Percentiles rank a stretch among this genome's conserved stretches.
Conservation (phyloP, 352 stramenopile species). For the Thalassiosira livingstoniorum region DNA sequence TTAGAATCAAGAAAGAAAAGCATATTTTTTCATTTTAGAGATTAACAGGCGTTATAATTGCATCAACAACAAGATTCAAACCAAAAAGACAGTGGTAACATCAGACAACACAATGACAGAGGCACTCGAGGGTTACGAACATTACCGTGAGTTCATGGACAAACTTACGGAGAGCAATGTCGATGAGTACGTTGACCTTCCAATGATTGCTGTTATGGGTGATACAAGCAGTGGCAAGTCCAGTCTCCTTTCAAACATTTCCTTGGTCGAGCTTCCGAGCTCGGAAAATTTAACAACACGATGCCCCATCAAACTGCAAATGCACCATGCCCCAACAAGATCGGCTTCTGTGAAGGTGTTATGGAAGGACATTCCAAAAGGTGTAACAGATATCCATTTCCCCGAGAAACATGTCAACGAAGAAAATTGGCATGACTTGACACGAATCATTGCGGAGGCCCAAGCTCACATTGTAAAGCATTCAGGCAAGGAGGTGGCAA, state of each 20-base stretch:
- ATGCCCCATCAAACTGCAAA: slow-evolving; percentile 88
- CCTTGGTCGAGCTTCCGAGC: slow-evolving; percentile 88
- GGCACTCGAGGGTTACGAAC: slow-evolving; percentile 47
- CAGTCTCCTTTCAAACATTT: slow-evolving; percentile 88
- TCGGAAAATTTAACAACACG: slow-evolving; percentile 88
- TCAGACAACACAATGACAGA: too few relatives aligned
- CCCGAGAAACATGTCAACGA: slow-evolving; percentile 36
- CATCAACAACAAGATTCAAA: too few relatives aligned
- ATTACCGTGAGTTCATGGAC: slow-evolving; percentile 62
- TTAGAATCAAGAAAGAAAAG: too few relatives aligned
- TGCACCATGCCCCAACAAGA: slow-evolving; percentile 73
- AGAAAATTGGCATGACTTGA: slow-evolving; percentile 68
- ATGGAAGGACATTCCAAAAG: slow-evolving; percentile 71
- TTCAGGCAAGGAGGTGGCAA: slow-evolving; percentile 87
- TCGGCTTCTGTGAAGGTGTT: slow-evolving; percentile 81
- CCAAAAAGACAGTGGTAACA: too few relatives aligned
- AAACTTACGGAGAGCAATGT: slow-evolving; percentile 48
- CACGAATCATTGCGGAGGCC: slow-evolving; percentile 67
- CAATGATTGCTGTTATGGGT: slow-evolving; percentile 91
- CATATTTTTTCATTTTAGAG: too few relatives aligned
- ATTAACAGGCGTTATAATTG: too few relatives aligned
- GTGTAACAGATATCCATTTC: slow-evolving; percentile 36
- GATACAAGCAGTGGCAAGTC: slow-evolving; percentile 91
- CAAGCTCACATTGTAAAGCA: slow-evolving; percentile 86
- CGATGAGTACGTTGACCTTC: slow-evolving; percentile 87